phyloP scores from a whole-genome alignment of 768 basidiomycete genomes.

The Auricularia heimuer region DNA sequence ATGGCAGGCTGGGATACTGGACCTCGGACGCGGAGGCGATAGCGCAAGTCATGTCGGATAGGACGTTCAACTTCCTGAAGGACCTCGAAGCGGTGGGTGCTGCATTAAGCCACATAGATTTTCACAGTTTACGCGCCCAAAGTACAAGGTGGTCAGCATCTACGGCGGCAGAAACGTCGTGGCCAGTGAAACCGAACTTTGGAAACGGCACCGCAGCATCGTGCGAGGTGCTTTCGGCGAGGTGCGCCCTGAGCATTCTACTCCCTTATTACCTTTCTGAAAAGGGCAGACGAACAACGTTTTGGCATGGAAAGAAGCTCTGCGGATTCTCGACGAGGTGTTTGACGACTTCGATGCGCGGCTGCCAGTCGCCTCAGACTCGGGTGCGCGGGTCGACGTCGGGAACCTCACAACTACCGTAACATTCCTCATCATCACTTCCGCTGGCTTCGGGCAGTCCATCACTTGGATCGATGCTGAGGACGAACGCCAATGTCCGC shows the following conservation, averaged over 20 bases:
- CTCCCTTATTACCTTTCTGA: background rate
- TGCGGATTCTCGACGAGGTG: background rate
- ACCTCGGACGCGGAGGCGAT: background rate
- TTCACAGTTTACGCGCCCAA: background rate
- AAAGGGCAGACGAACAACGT: background rate
- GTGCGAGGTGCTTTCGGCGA: background rate
- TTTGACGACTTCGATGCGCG: background rate
- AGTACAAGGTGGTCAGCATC: background rate
- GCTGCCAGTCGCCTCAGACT: background rate
- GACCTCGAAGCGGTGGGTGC: background rate
- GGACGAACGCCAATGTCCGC: slow-evolving; percentile 9
- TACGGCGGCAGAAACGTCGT: background rate
- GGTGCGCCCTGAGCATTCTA: background rate
- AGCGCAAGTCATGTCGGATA: background rate
- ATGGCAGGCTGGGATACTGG: background rate
- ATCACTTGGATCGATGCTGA: slow-evolving; percentile 23
- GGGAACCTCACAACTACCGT: background rate
- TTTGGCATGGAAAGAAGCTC: background rate
- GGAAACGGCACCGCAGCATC: background rate
- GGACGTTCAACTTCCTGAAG: background rate
- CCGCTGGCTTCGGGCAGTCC: slow-evolving; percentile 33
- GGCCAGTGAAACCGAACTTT: background rate
- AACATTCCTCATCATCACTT: slow-evolving; percentile 21
- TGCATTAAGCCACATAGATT: background rate
- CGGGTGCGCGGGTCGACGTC: background rate